Percentiles rank a stretch among this genome's conserved stretches.
Conservation (phyloP, 1,284 basidiomycete genomes). For the Takashimella tepidaria region DNA sequence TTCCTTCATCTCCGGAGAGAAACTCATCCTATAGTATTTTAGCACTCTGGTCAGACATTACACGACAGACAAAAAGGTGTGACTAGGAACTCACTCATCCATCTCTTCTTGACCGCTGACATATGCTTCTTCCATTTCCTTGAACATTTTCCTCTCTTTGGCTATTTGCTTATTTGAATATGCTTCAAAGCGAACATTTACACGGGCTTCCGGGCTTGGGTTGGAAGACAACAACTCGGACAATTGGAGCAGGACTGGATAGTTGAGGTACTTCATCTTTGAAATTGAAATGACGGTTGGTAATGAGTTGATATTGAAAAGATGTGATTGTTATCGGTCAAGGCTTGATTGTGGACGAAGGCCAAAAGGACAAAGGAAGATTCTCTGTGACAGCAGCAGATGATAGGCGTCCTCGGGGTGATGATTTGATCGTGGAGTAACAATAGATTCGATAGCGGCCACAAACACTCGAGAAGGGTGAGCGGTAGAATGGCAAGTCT, state of each 20-base stretch:
- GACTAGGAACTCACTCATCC: constrained; percentile 40
- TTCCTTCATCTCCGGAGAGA: constrained; percentile 48
- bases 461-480: too few relatives aligned
- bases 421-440: too few relatives aligned
- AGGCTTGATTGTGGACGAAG: too few relatives aligned
- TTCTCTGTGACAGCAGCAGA: too few relatives aligned
- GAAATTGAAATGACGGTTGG: constrained; percentile 4
- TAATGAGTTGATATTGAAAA: neutral
- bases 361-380: too few relatives aligned
- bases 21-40: constrained; percentile 37
- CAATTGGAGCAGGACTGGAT: constrained; percentile 70
- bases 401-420: too few relatives aligned
- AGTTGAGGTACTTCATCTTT: constrained; percentile 88
- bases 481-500: too few relatives aligned
- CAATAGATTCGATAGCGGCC: too few relatives aligned
- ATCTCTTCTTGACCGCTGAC: constrained; percentile 47
- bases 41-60: neutral
- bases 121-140: constrained; percentile 80
- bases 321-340: too few relatives aligned
- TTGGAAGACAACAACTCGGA: constrained; percentile 66
- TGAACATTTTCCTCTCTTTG: constrained; percentile 94
- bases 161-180: constrained; percentile 98
- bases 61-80: neutral
- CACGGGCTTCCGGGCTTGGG: constrained; percentile 77
- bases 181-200: constrained; percentile 90